phyloP scores from a whole-genome alignment of 495 filamentous ascomycete species.

The Talaromyces trachyspermus region DNA sequence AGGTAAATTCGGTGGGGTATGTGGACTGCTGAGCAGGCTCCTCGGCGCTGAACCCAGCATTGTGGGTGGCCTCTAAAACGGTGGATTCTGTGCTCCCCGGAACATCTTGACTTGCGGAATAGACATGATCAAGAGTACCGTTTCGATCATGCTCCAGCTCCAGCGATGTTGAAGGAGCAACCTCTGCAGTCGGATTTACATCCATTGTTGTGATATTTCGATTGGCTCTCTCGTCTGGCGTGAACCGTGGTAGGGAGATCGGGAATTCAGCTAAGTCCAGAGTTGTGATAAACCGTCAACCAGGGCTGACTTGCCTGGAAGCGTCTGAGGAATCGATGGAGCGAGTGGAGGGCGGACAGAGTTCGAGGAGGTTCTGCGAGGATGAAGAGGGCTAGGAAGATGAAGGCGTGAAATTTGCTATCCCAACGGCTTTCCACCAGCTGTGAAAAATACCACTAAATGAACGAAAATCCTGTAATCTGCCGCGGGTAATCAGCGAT shows the following conservation, averaged over 20 bases:
- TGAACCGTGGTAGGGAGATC: neutral
- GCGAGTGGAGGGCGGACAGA: no score
- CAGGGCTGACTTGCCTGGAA: no score
- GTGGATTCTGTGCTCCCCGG: slow-evolving; percentile 26
- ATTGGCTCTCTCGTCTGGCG: neutral
- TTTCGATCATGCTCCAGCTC: neutral
- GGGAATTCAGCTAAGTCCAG: neutral
- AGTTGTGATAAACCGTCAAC: no score
- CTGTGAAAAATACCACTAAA: no score
- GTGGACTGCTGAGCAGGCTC: slow-evolving; percentile 37
- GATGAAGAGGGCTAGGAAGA: no score
- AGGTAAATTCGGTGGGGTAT: slow-evolving; percentile 36
- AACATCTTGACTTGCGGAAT: slow-evolving; percentile 16
- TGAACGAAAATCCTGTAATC: no score
- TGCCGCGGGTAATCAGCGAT: no score
- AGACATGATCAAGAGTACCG: neutral
- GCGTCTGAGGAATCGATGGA: no score
- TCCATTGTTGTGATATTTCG: slow-evolving; percentile 1
- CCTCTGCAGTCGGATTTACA: neutral
- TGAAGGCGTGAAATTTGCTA: no score
- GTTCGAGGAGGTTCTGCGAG: no score
- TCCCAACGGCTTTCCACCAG: no score
- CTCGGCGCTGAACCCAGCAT: slow-evolving; percentile 38
- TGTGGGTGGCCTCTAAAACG: slow-evolving; percentile 16
- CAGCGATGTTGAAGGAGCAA: neutral